phyloP scores from a whole-genome alignment of 768 basidiomycete species.

The Cystobasidium tubakii region DNA sequence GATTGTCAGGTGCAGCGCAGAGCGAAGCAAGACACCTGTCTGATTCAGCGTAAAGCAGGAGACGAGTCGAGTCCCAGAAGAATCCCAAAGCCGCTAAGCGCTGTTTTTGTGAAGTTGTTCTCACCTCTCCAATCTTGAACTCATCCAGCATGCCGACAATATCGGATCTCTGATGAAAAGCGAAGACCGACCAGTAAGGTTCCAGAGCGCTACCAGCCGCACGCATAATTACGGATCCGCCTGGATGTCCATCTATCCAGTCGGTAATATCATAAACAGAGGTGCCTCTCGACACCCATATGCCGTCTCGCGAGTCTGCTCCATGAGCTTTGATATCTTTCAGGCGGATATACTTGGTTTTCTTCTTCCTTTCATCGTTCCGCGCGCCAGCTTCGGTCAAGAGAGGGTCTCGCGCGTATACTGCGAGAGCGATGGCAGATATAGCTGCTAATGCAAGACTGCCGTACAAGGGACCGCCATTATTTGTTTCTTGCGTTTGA shows the following conservation, averaged over 20 bases:
- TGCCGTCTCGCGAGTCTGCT: slow-evolving; percentile 16
- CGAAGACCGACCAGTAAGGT: slow-evolving; percentile 32
- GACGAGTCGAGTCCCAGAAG: no score
- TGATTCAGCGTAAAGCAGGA: no score
- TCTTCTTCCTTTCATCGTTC: neutral
- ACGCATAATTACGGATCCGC: slow-evolving; percentile 26
- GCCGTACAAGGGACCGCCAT: neutral
- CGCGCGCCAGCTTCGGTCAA: slow-evolving; percentile 4
- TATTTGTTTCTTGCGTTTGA: neutral
- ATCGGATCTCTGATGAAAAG: slow-evolving; percentile 12
- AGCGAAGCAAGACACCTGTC: no score
- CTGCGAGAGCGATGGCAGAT: neutral
- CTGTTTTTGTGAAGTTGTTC: no score
- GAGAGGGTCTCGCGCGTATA: slow-evolving; percentile 16
- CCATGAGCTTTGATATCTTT: slow-evolving; percentile 30
- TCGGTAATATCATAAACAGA: slow-evolving; percentile 35
- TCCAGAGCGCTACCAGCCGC: slow-evolving; percentile 31
- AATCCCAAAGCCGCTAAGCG: no score
- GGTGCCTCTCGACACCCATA: slow-evolving; percentile 23
- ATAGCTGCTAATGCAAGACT: slow-evolving; percentile 6
- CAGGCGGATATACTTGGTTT: slow-evolving; percentile 2
- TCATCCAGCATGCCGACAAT: slow-evolving; percentile 30
- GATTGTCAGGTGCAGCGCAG: no score
- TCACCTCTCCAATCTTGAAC: slow-evolving; percentile 29
- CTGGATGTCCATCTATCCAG: slow-evolving; percentile 24